Evolutionary conservation across 2,329 filamentous ascomycete species (phyloP).

Genomic region (Xylaria sp.): DNA sequence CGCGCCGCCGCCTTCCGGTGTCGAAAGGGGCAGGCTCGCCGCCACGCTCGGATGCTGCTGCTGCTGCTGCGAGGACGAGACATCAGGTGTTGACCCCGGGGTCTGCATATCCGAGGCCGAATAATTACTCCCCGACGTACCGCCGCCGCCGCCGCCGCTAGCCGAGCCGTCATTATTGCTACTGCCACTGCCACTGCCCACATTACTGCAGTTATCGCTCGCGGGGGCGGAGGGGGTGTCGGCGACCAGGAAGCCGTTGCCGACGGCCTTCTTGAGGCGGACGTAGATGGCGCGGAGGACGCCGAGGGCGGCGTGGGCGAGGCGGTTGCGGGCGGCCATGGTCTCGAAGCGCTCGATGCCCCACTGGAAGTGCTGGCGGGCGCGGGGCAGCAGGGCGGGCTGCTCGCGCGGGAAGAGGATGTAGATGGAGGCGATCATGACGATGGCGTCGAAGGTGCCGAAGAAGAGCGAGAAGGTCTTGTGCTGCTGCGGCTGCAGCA

Average conservation of each 20-base stretch:
- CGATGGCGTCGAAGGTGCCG: slow-evolving; percentile 65
- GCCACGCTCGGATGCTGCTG: slow-evolving; percentile 9
- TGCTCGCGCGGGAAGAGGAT: slow-evolving; percentile 63
- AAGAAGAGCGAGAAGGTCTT: slow-evolving; percentile 62
- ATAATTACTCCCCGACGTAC: background rate
- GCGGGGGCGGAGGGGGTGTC: no score
- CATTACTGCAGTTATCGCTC: no score
- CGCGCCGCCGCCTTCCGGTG: slow-evolving; percentile 24
- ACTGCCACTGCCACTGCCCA: slow-evolving; percentile 10
- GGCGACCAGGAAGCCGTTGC: slow-evolving; percentile 35
- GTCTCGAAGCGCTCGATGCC: slow-evolving; percentile 60
- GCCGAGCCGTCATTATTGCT: slow-evolving; percentile 7
- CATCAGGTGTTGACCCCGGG: slow-evolving; percentile 13
- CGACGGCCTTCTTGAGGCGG: slow-evolving; percentile 55
- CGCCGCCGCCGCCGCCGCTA: background rate
- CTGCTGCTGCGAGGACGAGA: slow-evolving; percentile 6
- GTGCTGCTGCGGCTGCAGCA: slow-evolving; percentile 54
- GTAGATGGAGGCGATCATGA: slow-evolving; percentile 62
- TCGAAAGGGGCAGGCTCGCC: slow-evolving; percentile 18
- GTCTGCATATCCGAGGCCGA: slow-evolving; percentile 22
- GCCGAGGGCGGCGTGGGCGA: slow-evolving; percentile 57
- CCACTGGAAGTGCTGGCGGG: slow-evolving; percentile 61
- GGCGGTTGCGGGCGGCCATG: slow-evolving; percentile 56
- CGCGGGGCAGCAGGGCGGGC: slow-evolving; percentile 47
- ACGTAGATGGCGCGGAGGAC: slow-evolving; percentile 59